Evolutionary conservation across 495 filamentous ascomycete species (phyloP), one percentile per base, ranked within the genome.

Genomic region (Cenococcum geophilum): DNA sequence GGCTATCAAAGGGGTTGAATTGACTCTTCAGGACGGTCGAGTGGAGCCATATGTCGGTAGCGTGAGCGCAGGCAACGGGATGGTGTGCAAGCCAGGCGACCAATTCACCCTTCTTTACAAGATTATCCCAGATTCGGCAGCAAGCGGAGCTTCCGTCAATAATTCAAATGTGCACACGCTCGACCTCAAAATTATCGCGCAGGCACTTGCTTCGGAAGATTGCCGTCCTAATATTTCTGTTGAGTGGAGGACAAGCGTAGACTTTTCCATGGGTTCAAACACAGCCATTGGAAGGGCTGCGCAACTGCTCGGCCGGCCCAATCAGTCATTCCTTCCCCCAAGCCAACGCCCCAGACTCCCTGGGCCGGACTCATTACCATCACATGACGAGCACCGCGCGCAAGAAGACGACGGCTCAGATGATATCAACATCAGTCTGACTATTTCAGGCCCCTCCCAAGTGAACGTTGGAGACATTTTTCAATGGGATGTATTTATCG

Each of bases 91-190:
- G 22, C 88, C 91, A 16, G 83, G 88, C 68, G 91, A 96, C 66
- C 89, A 92, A 72, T 74, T 92, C 55, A 93, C 89, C 5, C 85
- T 95, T 66, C 77, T 96, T 55, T 96, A 93, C 74, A 85, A 85
- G 62, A 77, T 97, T 21, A 78, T 79, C 2, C 87, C 88, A 0
- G 80, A 82, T 80, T 83, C 55, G 71, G 82, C 55, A 21, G 22
- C n/a, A 1, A 55, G 62, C 36, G 53, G 53, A 6, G 32, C 57
- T 34, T 55, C 58, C 40, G 4, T 48, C 12, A 32, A 53, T 32
- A 50, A 55, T 73, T 58, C 73, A 77, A 66, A 72, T 76, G 61
- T 77, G 34, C 79, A 76, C 77, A 70, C 67, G 72, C 83, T 71
- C 25, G 80, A 76, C 40, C 87, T 96, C 50, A 79, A 78, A 14